Evolutionary conservation across 805 yeast genomes (phyloP).

Genomic region (Lipomyces yamadae): DNA sequence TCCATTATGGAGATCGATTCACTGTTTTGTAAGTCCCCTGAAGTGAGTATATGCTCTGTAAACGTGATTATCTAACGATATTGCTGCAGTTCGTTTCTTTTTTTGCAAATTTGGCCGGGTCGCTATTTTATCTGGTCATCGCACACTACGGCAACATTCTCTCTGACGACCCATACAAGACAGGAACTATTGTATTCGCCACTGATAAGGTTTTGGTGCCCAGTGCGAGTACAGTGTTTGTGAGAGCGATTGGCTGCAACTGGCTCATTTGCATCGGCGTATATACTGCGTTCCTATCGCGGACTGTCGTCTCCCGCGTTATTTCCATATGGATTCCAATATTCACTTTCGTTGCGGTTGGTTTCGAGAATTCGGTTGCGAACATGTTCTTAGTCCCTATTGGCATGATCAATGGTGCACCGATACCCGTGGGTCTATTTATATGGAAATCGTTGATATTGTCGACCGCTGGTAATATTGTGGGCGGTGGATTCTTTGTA

Average conservation of each 20-base stretch:
- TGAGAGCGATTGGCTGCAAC: slow-evolving; percentile 64
- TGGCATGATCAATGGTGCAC: slow-evolving; percentile 71
- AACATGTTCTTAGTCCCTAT: slow-evolving; percentile 74
- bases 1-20: slow-evolving; percentile 30
- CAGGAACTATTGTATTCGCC: slow-evolving; percentile 31
- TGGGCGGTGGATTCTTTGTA: slow-evolving; percentile 78
- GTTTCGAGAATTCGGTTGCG: slow-evolving; percentile 81
- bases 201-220: slow-evolving; percentile 31
- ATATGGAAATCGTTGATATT: slow-evolving; percentile 78
- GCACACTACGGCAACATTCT: slow-evolving; percentile 34
- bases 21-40: slow-evolving; percentile 22
- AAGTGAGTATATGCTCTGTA: neutral
- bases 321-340: slow-evolving; percentile 68
- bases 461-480: slow-evolving; percentile 71
- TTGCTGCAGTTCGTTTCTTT: slow-evolving; percentile 27
- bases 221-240: slow-evolving; percentile 29
- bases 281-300: slow-evolving; percentile 75
- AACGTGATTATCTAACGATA: neutral
- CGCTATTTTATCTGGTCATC: slow-evolving; percentile 33
- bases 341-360: slow-evolving; percentile 76
- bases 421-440: slow-evolving; percentile 63
- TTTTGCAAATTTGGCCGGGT: slow-evolving; percentile 34
- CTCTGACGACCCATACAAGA: slow-evolving; percentile 27
- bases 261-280: slow-evolving; percentile 77
- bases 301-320: slow-evolving; percentile 77